phyloP scores from a whole-genome alignment of 1,284 basidiomycete species.

The Apiotrichum akiyoshidainum region DNA sequence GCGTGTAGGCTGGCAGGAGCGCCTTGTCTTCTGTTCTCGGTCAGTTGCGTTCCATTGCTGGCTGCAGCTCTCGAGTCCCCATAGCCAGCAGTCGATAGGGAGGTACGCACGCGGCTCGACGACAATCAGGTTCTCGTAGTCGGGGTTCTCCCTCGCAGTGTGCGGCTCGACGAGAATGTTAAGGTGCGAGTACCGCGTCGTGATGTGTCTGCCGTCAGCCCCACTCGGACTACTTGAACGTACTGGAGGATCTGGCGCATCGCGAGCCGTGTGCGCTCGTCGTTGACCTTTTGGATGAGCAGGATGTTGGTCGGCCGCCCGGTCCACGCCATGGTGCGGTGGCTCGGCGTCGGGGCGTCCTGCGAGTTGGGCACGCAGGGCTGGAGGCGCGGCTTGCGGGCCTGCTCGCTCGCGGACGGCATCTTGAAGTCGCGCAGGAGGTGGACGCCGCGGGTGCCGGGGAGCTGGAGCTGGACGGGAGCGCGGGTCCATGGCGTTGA shows the following conservation, averaged over 20 bases:
- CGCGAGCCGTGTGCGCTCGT: slow-evolving; percentile 49
- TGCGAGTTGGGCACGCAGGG: slow-evolving; percentile 3
- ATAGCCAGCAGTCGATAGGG: too few species aligned
- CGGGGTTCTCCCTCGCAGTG: slow-evolving; percentile 37
- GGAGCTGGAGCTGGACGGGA: neutral
- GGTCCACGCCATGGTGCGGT: slow-evolving; percentile 38
- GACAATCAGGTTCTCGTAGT: slow-evolving; percentile 36
- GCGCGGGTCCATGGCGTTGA: too few species aligned
- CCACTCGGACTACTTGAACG: slow-evolving; percentile 16
- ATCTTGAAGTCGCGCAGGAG: slow-evolving; percentile 29
- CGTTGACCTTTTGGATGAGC: slow-evolving; percentile 55
- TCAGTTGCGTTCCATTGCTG: too few species aligned
- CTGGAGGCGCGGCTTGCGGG: slow-evolving; percentile 15
- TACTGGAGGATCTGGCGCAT: slow-evolving; percentile 50
- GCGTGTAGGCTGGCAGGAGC: slow-evolving; percentile 52
- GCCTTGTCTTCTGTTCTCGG: slow-evolving; percentile 14
- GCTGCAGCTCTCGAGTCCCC: too few species aligned
- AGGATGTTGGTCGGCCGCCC: slow-evolving; percentile 49
- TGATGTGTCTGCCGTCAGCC: slow-evolving; percentile 29
- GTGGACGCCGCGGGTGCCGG: slow-evolving; percentile 20
- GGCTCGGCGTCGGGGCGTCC: slow-evolving; percentile 13
- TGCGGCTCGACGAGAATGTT: slow-evolving; percentile 42
- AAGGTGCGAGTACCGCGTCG: slow-evolving; percentile 29
- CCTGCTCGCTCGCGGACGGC: slow-evolving; percentile 26
- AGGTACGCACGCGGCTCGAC: slow-evolving; percentile 22